phyloP scores from a whole-genome alignment of 352 stramenopile species.

The Pythium guiyangense region DNA sequence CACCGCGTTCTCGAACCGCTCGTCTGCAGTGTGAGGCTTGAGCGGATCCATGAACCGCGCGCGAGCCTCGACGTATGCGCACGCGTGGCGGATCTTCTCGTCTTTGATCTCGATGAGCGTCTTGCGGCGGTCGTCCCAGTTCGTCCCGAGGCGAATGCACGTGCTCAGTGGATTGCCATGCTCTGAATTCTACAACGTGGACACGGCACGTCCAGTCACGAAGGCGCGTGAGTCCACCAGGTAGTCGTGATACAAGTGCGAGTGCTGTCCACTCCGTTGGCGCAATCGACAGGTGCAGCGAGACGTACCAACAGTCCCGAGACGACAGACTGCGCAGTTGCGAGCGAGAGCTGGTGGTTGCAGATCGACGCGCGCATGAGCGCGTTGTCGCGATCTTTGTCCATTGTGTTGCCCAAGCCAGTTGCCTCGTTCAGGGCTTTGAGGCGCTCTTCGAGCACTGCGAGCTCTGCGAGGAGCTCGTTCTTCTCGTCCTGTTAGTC shows the following conservation, averaged over 20 bases:
- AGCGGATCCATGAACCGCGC: slow-evolving; percentile 35
- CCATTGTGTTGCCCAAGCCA: slow-evolving; percentile 19
- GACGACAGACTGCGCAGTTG: slow-evolving; percentile 29
- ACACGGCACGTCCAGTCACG: not conserved
- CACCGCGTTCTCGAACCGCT: slow-evolving; percentile 35
- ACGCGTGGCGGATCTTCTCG: slow-evolving; percentile 32
- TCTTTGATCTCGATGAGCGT: slow-evolving; percentile 27
- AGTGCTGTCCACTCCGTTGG: too few species aligned
- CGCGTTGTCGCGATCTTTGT: slow-evolving; percentile 20
- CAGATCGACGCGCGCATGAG: slow-evolving; percentile 26
- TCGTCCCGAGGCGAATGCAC: slow-evolving; percentile 37
- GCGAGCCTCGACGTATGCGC: slow-evolving; percentile 35
- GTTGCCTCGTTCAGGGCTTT: slow-evolving; percentile 23
- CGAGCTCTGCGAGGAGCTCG: slow-evolving; percentile 28
- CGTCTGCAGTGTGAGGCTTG: slow-evolving; percentile 26
- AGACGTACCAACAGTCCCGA: slow-evolving; percentile 23
- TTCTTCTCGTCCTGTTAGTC: slow-evolving; percentile 28
- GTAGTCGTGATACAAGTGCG: too few species aligned
- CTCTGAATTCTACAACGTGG: not conserved
- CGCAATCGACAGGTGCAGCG: too few species aligned
- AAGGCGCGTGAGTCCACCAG: not conserved
- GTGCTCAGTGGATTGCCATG: slow-evolving; percentile 26
- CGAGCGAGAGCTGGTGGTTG: slow-evolving; percentile 26
- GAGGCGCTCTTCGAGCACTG: slow-evolving; percentile 27
- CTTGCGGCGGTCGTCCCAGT: slow-evolving; percentile 20